Base-by-base conservation (phyloP, 192 early-diverging fungal genomes). In the Rhizophlyctis rosea region DNA sequence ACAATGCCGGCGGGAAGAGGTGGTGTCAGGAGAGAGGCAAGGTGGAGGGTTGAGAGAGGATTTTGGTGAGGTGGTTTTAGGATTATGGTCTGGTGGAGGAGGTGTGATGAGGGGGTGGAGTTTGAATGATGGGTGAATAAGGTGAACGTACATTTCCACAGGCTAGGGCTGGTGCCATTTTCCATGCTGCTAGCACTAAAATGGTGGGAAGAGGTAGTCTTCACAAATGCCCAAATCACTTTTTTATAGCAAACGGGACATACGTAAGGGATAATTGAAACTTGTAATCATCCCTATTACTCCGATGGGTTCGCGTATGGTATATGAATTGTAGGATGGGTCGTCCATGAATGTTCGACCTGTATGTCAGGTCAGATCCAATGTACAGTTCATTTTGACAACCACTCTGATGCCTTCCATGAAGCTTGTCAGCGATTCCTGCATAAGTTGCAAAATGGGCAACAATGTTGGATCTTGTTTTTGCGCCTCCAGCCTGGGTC, bases 1-100 rank as follows among this genome's bases (percentile, higher is more conserved):
- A 81, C 60, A 18, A 76, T 73, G 47, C 76, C 76, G 2, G 73
- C 57, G 18, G 75, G 81, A 25, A 80, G 58, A n/a, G n/a, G n/a
- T n/a, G n/a, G n/a, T 2, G 55, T 57, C 31, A 71, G 68, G 36
- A 83, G 74, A 18, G 62, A 24, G 47, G 52, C 69, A 34, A 81
- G 13, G 1, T 65, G 35, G 9, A 81, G 65, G 0, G 73, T 68
- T 0, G 65, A 69, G 13, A 73, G 63, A 4, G 75, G 77, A 0
- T 70, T 79, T 61, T 69, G 59, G 9, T 13, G 59, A 14, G 59
- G 27, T 13, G 59, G 59, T 51, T 61, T 61, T 13, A 61, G 11
- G 49, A 61, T 50, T 4, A 61, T 50, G 27, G 59, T 61, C 59
- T 61, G 51, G 21, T 9, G n/a, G n/a, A n/a, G n/a, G n/a, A n/a